Evolutionary conservation across 257 asterid genomes (phyloP).

Genomic region (Nicotiana attenuata): DNA sequence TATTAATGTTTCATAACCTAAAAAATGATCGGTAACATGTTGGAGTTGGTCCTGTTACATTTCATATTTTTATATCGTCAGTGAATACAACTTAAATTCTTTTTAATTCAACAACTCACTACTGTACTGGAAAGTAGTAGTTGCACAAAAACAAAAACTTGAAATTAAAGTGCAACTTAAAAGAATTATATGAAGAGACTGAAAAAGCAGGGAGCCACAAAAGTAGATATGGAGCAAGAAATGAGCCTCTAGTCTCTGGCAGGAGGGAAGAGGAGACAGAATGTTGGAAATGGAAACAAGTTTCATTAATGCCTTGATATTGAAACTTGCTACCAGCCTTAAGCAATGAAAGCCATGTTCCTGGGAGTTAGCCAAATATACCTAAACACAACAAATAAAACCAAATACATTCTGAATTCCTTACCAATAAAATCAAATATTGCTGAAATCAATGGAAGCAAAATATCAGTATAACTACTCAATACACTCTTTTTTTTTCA

Average conservation of each 20-base stretch:
- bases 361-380: neutral
- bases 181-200: neutral
- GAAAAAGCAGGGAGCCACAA: conserved; percentile 9
- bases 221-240: neutral
- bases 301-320: conserved; percentile 23
- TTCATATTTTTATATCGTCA: too few species aligned
- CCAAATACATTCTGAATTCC: too few species aligned
- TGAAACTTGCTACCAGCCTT: conserved; percentile 31
- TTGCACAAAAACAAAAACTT: too few species aligned
- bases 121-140: too few species aligned
- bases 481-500: too few species aligned
- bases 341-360: conserved; percentile 31
- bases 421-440: too few species aligned
- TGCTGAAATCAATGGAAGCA: too few species aligned
- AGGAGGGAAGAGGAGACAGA: conserved; percentile 29
- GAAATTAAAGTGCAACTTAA: neutral
- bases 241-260: neutral
- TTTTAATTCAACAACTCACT: too few species aligned
- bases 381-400: neutral
- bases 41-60: too few species aligned
- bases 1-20: neutral
- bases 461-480: too few species aligned
- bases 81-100: too few species aligned
- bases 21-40: neutral
- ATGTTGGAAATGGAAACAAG: conserved; percentile 38